Evolutionary conservation across 1,284 basidiomycete species (phyloP).

Genomic region (Rugosomyces carneus): DNA sequence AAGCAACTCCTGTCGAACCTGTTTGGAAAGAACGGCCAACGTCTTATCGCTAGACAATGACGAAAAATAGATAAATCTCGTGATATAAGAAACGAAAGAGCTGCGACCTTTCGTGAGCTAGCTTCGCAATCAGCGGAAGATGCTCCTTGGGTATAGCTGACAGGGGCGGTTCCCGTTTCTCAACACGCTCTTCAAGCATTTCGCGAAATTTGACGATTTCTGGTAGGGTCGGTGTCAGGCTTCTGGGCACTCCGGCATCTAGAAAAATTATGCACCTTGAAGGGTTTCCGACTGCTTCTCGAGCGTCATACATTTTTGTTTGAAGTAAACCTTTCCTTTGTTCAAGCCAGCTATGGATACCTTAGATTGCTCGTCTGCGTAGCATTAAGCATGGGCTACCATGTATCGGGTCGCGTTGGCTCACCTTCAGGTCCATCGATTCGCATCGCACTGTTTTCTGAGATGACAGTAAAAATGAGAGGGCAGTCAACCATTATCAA

Average conservation of each 20-base stretch:
- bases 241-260: background rate
- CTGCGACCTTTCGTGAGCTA: slow-evolving; percentile 73
- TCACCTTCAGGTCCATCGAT: slow-evolving; percentile 21
- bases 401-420: slow-evolving; percentile 22
- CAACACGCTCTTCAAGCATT: slow-evolving; percentile 51
- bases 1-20: slow-evolving; percentile 57
- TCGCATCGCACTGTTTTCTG: slow-evolving; percentile 1
- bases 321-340: slow-evolving; percentile 73
- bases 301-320: slow-evolving; percentile 71
- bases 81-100: background rate
- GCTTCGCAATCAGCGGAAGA: slow-evolving; percentile 69
- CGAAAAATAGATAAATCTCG: background rate
- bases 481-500: background rate
- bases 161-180: slow-evolving; percentile 42
- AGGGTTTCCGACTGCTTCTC: slow-evolving; percentile 78
- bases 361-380: slow-evolving; percentile 33
- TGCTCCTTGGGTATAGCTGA: slow-evolving; percentile 58
- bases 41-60: slow-evolving; percentile 57
- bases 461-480: background rate
- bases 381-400: slow-evolving; percentile 23
- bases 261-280: slow-evolving; percentile 49
- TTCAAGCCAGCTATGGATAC: slow-evolving; percentile 52
- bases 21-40: slow-evolving; percentile 49
- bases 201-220: slow-evolving; percentile 71
- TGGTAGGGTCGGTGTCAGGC: slow-evolving; percentile 20